phyloP scores from a whole-genome alignment of 495 filamentous ascomycete genomes.

The Hypoxylon intermedium region DNA sequence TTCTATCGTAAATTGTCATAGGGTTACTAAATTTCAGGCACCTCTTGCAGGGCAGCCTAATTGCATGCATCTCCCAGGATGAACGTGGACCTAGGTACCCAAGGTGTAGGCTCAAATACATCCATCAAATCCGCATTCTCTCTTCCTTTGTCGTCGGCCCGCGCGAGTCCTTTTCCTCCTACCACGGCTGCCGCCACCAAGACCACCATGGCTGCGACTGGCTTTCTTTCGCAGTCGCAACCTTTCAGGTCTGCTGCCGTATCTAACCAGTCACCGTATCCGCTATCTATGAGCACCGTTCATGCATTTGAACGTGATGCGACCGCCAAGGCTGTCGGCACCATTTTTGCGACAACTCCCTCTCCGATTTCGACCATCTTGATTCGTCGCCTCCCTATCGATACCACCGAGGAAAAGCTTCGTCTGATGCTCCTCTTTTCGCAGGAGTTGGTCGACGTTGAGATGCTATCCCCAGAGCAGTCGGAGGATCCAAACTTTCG shows the following conservation, averaged over 20 bases:
- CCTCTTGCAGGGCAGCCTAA: constrained; percentile 35
- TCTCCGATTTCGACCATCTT: constrained; percentile 51
- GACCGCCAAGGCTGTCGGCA: constrained; percentile 57
- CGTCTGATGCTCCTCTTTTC: constrained; percentile 86
- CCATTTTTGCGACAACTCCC: constrained; percentile 57
- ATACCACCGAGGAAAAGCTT: constrained; percentile 74
- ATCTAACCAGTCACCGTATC: constrained; percentile 49
- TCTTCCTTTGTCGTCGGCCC: constrained; percentile 45
- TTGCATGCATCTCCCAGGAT: constrained; percentile 55
- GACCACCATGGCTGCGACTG: constrained; percentile 49
- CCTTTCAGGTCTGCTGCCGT: constrained; percentile 41
- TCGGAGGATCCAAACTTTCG: constrained; percentile 75
- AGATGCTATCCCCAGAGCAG: constrained; percentile 70
- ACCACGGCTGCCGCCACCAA: constrained; percentile 43
- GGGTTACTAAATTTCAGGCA: constrained; percentile 23
- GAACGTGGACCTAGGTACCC: constrained; percentile 50
- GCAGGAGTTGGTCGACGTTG: constrained; percentile 77
- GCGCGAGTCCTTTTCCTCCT: constrained; percentile 46
- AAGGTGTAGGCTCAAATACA: constrained; percentile 45
- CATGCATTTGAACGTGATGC: constrained; percentile 52
- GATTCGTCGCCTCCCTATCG: constrained; percentile 78
- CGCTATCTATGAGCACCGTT: constrained; percentile 42
- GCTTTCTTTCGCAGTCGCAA: constrained; percentile 46
- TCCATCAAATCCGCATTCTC: constrained; percentile 40
- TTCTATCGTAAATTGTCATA: constrained; percentile 29